Evolutionary conservation across 176 grass and related monocot genomes (phyloP).

Genomic region (Ensete ventricosum): DNA sequence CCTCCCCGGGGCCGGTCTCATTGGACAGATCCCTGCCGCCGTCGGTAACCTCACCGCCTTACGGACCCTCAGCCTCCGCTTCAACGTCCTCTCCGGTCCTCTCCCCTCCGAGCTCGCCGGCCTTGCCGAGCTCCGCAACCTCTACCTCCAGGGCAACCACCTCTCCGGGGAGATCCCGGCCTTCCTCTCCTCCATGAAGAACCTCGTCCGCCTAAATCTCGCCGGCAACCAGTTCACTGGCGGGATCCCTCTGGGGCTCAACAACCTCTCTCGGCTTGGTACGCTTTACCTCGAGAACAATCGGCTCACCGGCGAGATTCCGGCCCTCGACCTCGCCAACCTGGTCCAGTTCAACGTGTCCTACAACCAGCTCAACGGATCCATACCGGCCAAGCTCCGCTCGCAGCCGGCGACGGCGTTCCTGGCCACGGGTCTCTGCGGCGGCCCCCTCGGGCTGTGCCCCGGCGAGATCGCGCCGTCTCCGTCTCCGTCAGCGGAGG

Average conservation of each 20-base stretch:
- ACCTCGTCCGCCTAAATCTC: slow-evolving; percentile 77
- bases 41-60: slow-evolving; percentile 77
- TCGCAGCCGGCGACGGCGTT: slow-evolving; percentile 62
- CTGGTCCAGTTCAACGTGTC: slow-evolving; percentile 95
- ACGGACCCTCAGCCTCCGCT: slow-evolving; percentile 79
- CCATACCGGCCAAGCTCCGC: slow-evolving; percentile 70
- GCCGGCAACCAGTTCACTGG: slow-evolving; percentile 67
- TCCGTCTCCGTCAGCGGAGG: slow-evolving; percentile 27
- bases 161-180: slow-evolving; percentile 64
- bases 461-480: slow-evolving; percentile 47
- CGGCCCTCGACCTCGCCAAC: slow-evolving; percentile 52
- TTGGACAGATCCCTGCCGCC: slow-evolving; percentile 56
- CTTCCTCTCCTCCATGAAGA: slow-evolving; percentile 45
- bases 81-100: slow-evolving; percentile 59
- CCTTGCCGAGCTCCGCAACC: slow-evolving; percentile 64
- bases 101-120: slow-evolving; percentile 54
- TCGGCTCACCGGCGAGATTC: slow-evolving; percentile 64
- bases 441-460: slow-evolving; percentile 64
- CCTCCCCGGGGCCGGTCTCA: slow-evolving; percentile 64
- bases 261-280: slow-evolving; percentile 61
- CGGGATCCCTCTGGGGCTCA: slow-evolving; percentile 55
- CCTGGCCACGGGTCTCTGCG: slow-evolving; percentile 63
- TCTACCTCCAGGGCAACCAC: slow-evolving; percentile 78
- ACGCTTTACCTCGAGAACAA: slow-evolving; percentile 71
- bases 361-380: slow-evolving; percentile 77